phyloP scores from a whole-genome alignment of 2,329 filamentous ascomycete species.

The Ceratocystiopsis minuta region DNA sequence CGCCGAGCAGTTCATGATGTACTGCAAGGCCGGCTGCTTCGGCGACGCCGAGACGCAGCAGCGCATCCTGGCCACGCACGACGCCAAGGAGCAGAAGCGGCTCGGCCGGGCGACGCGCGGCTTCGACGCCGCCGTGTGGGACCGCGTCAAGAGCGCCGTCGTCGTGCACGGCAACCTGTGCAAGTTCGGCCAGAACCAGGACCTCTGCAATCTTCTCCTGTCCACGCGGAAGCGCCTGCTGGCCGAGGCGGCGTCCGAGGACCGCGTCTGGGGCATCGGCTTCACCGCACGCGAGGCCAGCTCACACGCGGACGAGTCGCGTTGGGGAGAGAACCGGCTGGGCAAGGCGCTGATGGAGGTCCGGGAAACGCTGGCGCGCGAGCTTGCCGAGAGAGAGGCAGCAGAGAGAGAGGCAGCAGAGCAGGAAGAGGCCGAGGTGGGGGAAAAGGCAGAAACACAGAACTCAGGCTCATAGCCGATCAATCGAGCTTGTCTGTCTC shows the following conservation, averaged over 20 bases:
- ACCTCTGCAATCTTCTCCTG: constrained; percentile 22
- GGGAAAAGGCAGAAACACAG: too few relatives aligned
- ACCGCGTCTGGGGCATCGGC: constrained; percentile 50
- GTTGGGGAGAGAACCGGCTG: constrained; percentile 47
- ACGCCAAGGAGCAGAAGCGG: constrained; percentile 6
- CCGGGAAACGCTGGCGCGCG: constrained; percentile 18
- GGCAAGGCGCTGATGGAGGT: constrained; percentile 43
- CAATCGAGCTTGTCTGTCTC: too few relatives aligned
- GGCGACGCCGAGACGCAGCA: constrained; percentile 2
- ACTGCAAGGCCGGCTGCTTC: constrained; percentile 6
- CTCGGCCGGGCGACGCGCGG: constrained; percentile 2
- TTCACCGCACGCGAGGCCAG: constrained; percentile 33
- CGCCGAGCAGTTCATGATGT: constrained; percentile 8
- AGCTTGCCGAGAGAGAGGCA: neutral
- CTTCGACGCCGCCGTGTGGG: constrained; percentile 5
- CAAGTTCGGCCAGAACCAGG: constrained; percentile 32
- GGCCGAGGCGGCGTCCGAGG: constrained; percentile 41
- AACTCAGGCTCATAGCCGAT: too few relatives aligned
- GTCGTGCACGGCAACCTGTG: constrained; percentile 39
- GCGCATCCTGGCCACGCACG: constrained; percentile 1
- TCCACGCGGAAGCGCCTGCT: constrained; percentile 40
- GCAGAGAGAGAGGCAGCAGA: too few relatives aligned
- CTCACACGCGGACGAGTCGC: constrained; percentile 19
- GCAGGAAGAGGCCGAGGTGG: too few relatives aligned
- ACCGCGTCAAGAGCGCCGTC: constrained; percentile 20